phyloP scores from a whole-genome alignment of 331 rosid species.

The Quercus lobata region DNA sequence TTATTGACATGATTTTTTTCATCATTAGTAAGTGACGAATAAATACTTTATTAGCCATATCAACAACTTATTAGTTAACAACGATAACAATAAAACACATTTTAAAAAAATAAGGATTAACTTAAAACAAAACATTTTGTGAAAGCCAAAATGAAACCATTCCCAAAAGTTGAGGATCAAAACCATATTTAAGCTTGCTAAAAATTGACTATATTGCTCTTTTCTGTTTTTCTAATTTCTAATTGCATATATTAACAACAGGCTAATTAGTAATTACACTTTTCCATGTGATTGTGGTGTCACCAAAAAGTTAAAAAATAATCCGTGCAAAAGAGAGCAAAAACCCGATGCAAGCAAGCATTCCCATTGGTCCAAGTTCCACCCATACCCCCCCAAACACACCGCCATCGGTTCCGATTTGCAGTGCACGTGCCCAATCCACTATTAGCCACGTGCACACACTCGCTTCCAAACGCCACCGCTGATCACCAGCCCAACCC shows the following conservation, averaged over 20 bases:
- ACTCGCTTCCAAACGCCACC: conserved; percentile 3
- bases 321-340: conserved; percentile 27
- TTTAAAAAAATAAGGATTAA: too few species aligned
- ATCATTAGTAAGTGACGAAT: too few species aligned
- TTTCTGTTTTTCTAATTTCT: background rate
- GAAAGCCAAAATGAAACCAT: too few species aligned
- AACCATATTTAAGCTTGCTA: background rate
- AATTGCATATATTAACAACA: conserved; percentile 20
- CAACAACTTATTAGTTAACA: too few species aligned
- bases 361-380: background rate
- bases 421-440: background rate
- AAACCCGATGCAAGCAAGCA: background rate
- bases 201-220: background rate
- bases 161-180: too few species aligned
- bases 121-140: too few species aligned
- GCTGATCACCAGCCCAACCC: background rate
- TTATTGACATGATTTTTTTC: too few species aligned
- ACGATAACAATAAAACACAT: too few species aligned
- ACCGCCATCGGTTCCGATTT: background rate
- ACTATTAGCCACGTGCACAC: conserved; percentile 2
- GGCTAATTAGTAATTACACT: conserved; percentile 38
- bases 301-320: background rate
- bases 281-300: conserved; percentile 26
- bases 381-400: conserved; percentile 21
- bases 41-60: too few species aligned